These are phyloP conservation scores for Castanea crenata DNA, from an alignment of 306 rosid species.

Conservation along the genomic window DNA sequence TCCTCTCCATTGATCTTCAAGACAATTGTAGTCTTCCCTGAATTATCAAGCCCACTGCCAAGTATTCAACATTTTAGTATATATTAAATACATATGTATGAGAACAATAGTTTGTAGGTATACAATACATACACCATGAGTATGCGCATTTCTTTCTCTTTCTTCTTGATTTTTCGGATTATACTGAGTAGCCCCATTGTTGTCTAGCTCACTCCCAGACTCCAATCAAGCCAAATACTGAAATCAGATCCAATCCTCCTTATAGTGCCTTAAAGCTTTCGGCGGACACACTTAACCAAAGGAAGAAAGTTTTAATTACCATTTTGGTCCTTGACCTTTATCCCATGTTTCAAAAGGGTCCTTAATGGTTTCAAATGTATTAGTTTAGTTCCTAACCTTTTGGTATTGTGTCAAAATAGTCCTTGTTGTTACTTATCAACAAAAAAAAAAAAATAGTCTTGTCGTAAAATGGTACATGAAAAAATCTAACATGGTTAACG, in stretches of 20 bases:
- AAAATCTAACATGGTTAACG: no score
- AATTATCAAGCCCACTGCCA: slow-evolving; percentile 85
- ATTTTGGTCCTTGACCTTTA: no score
- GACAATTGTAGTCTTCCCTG: slow-evolving; percentile 91
- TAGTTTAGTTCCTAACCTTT: no score
- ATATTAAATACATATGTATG: not conserved
- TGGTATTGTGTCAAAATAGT: no score
- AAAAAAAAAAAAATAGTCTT: no score
- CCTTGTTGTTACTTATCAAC: no score
- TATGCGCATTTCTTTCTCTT: slow-evolving; percentile 90
- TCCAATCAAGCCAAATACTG: not conserved
- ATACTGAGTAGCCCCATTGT: slow-evolving; percentile 92
- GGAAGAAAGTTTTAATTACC: no score
- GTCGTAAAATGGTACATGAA: no score
- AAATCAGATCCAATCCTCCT: not conserved
- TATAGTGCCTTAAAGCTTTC: no score
- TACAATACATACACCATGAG: slow-evolving; percentile 74
- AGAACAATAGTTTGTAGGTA: not conserved
- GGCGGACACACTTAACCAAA: no score
- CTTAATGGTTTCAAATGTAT: no score
- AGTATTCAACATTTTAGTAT: not conserved
- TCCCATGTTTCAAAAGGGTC: no score
- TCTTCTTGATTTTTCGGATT: slow-evolving; percentile 77
- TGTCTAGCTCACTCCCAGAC: not conserved
- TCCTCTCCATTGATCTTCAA: slow-evolving; percentile 91